Evolutionary conservation across 1,284 basidiomycete species (phyloP), one percentile per base, ranked within the genome.

Genomic region (Agroathelia rolfsii): DNA sequence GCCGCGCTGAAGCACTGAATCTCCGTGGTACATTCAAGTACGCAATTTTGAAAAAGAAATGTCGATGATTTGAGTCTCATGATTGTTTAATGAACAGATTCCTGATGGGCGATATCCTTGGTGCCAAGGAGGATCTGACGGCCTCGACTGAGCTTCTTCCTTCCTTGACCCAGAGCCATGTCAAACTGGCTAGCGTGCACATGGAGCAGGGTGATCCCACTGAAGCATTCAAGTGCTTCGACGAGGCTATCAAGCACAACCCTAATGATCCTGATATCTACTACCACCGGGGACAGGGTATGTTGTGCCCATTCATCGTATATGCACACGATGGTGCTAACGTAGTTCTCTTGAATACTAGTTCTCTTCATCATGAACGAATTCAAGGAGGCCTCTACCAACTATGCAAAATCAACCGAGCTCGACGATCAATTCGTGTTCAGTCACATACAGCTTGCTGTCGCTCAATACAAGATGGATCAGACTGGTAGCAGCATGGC

Each of bases 201-300:
- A 97, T 98, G 93, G 95, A 98, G 56, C 80, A 95, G 44, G 80
- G 78, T 37, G 74, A 89, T 43, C 69, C 83, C 11, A 64, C 71
- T 16, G 76, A 75, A 42, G 86, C 93, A 2, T 92, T 97, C 58
- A 72, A 80, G 43, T 89, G 87, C 57, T 97, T 97, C 54, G 89
- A 94, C 37, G 69, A 81, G 40, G 95, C 95, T 1, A 83, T 93
- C 50, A 68, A 73, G 52, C 73, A 85, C 45, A 80, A 97, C 50
- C 57, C 81, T 4, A 63, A 79, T 32, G 92, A 98, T 59, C 81
- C 94, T 0, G 95, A 98, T 58, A 92, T 96, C 41, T 98, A 92
- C 67, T 99, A 99, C 62, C 95, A 99, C 61, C 88, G 94, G 45
- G 95, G 94, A 22, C 95, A 99, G 67, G 84, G 85, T 82, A 32